A percentile compares a stretch with the other conserved stretches of the same genome.
Conservation (phyloP, 352 stramenopile species). For the Phytophthora tubulina region DNA sequence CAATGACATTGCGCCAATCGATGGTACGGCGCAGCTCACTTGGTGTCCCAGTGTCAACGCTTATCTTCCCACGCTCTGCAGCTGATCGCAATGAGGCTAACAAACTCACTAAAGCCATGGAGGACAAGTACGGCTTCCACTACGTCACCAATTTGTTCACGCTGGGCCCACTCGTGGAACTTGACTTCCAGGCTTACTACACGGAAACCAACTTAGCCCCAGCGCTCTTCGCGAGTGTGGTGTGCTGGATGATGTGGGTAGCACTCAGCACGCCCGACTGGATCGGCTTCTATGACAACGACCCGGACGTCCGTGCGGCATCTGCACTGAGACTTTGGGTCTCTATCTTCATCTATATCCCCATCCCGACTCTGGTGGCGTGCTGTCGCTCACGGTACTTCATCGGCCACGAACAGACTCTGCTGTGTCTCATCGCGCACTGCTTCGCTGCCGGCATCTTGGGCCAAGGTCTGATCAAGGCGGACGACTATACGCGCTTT, state of each 20-base stretch:
- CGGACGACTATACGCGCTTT: constrained; percentile 54
- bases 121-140: constrained; percentile 88
- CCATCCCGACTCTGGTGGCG: constrained; percentile 64
- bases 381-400: constrained; percentile 66
- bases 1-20: constrained; percentile 24
- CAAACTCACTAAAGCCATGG: constrained; percentile 70
- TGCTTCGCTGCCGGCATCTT: constrained; percentile 72
- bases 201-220: constrained; percentile 73
- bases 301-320: constrained; percentile 42
- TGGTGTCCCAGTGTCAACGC: constrained; percentile 66
- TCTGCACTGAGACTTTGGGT: constrained; percentile 52
- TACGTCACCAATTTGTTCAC: constrained; percentile 84
- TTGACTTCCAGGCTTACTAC: constrained; percentile 87
- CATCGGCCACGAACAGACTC: constrained; percentile 61
- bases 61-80: constrained; percentile 81
- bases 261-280: constrained; percentile 53
- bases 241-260: constrained; percentile 70
- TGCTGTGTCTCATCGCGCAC: constrained; percentile 74
- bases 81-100: constrained; percentile 72
- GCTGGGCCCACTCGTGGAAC: constrained; percentile 59
- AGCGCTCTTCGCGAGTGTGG: constrained; percentile 67
- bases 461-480: constrained; percentile 53
- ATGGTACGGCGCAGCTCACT: constrained; percentile 63
- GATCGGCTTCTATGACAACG: constrained; percentile 51
- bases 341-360: constrained; percentile 64